These are phyloP conservation scores for Quillaja saponaria DNA, from an alignment of 306 rosid species.

Conservation along the genomic window DNA sequence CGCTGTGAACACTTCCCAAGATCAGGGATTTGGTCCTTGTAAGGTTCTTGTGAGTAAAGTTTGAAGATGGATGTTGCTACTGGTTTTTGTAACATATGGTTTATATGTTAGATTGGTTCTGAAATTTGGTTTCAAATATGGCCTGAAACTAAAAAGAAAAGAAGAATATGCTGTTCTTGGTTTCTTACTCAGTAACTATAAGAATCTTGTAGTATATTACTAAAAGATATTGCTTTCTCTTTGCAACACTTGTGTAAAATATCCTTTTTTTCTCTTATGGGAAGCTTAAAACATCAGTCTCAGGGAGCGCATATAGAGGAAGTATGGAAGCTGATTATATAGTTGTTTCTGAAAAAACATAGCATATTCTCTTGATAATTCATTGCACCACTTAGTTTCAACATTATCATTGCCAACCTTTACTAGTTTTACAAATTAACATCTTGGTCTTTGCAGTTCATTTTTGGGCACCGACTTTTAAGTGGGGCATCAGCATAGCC, in stretches of 20 bases:
- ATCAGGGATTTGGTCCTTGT: neutral
- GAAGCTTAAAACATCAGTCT: neutral
- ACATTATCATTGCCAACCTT: conserved; percentile 8
- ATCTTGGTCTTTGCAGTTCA: conserved; percentile 61
- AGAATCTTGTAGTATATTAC: neutral
- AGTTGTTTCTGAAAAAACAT: too few species aligned
- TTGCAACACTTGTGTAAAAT: neutral
- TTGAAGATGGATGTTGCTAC: neutral
- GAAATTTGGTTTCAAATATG: neutral
- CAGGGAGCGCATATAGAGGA: conserved; percentile 4
- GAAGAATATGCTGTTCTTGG: neutral
- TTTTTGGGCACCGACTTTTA: conserved; percentile 99
- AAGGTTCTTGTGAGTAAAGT: neutral
- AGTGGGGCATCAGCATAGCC: conserved; percentile 98
- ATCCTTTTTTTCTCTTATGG: too few species aligned
- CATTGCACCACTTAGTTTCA: conserved; percentile 1
- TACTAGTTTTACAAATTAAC: conserved; percentile 19
- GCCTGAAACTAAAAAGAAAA: neutral
- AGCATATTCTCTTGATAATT: neutral
- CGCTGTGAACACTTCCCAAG: neutral
- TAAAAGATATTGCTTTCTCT: neutral
- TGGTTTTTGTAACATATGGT: neutral
- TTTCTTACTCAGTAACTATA: conserved; percentile 5
- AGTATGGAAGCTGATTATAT: conserved; percentile 11
- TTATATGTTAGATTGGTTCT: neutral